Evolutionary conservation across 208 protist genomes (phyloP).

Genomic region (Angomonas ambiguus): DNA sequence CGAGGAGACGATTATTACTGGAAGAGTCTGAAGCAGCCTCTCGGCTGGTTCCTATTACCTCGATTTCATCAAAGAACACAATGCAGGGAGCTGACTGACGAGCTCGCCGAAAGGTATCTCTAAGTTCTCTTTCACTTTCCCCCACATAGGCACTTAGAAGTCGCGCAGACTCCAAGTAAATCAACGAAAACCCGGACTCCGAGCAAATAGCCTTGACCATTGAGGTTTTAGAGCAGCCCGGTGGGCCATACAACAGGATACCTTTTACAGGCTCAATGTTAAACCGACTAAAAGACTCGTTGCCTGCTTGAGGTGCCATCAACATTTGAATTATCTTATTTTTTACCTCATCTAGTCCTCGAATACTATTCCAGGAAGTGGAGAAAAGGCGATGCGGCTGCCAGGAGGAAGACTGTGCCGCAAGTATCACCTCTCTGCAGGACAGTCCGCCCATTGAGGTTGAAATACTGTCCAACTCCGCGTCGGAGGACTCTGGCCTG

Average conservation of each 20-base stretch:
- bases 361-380: slow-evolving; percentile 96
- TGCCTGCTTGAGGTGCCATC: slow-evolving; percentile 95
- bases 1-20: slow-evolving; percentile 86
- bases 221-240: slow-evolving; percentile 94
- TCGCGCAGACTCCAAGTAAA: slow-evolving; percentile 83
- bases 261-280: slow-evolving; percentile 93
- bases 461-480: slow-evolving; percentile 18
- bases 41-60: slow-evolving; percentile 82
- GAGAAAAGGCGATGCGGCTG: slow-evolving; percentile 25
- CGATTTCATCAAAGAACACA: slow-evolving; percentile 95
- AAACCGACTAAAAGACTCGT: slow-evolving; percentile 98
- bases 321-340: slow-evolving; percentile 97
- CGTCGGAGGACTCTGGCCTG: background rate
- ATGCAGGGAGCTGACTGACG: slow-evolving; percentile 83
- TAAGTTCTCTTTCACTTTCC: slow-evolving; percentile 87
- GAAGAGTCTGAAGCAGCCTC: slow-evolving; percentile 19
- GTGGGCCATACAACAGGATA: slow-evolving; percentile 94
- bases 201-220: slow-evolving; percentile 85
- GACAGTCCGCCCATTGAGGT: slow-evolving; percentile 58
- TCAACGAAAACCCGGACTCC: slow-evolving; percentile 66
- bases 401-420: slow-evolving; percentile 19
- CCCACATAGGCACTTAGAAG: slow-evolving; percentile 93
- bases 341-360: slow-evolving; percentile 98
- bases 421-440: slow-evolving; percentile 40
- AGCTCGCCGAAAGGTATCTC: slow-evolving; percentile 82